These are phyloP conservation scores for Xylaria intraflava DNA, from an alignment of 495 filamentous ascomycete species.

Conservation along the genomic window DNA sequence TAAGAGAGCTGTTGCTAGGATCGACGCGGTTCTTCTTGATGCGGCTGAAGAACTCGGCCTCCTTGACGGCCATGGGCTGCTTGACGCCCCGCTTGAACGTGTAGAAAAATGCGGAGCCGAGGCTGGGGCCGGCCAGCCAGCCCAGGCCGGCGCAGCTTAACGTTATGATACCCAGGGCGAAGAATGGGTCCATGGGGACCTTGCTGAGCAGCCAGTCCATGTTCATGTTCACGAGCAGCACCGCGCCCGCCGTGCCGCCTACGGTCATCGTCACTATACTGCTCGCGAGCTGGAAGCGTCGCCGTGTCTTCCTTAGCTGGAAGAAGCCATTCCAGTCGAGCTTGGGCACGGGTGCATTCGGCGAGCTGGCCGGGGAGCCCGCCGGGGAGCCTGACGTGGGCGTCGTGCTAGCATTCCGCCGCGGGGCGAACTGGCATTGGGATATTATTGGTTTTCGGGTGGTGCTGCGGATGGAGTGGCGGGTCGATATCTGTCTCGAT, in stretches of 20 bases:
- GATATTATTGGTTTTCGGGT: slow-evolving; percentile 13
- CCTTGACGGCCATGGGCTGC: slow-evolving; percentile 67
- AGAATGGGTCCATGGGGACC: slow-evolving; percentile 74
- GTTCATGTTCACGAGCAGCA: slow-evolving; percentile 56
- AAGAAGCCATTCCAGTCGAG: slow-evolving; percentile 95
- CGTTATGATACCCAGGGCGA: slow-evolving; percentile 72
- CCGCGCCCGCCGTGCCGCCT: slow-evolving; percentile 53
- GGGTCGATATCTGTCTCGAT: slow-evolving; percentile 15
- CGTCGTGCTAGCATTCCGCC: slow-evolving; percentile 32
- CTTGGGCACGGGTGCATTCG: slow-evolving; percentile 20
- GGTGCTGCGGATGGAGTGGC: slow-evolving; percentile 4
- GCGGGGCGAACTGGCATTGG: slow-evolving; percentile 21
- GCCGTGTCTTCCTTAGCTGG: slow-evolving; percentile 74
- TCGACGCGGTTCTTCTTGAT: slow-evolving; percentile 89
- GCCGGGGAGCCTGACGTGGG: slow-evolving; percentile 32
- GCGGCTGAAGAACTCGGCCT: slow-evolving; percentile 81
- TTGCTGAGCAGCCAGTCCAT: slow-evolving; percentile 61
- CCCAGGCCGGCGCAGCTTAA: slow-evolving; percentile 65
- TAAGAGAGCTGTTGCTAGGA: slow-evolving; percentile 52
- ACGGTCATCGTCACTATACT: slow-evolving; percentile 58
- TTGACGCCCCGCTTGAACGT: slow-evolving; percentile 57
- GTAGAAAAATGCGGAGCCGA: slow-evolving; percentile 73
- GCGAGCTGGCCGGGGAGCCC: slow-evolving; percentile 18
- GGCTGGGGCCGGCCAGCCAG: slow-evolving; percentile 77
- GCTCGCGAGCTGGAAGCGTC: slow-evolving; percentile 71